Evolutionary conservation across 257 asterid species (phyloP).

Genomic region (Orobanche coerulescens): DNA sequence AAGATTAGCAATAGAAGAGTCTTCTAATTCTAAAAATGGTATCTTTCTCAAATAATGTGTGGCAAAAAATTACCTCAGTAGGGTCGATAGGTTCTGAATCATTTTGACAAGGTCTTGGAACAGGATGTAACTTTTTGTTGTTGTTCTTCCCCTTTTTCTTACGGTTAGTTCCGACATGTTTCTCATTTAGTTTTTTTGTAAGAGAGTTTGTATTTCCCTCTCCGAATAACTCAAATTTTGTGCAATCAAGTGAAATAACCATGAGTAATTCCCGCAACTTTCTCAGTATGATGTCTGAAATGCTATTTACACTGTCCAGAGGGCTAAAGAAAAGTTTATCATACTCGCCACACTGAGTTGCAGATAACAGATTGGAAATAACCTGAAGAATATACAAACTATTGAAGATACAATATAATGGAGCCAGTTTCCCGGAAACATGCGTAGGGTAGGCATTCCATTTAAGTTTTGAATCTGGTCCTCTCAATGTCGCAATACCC

Average conservation of each 20-base stretch:
- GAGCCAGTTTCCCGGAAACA: slow-evolving; percentile 31
- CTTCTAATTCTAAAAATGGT: slow-evolving; percentile 14
- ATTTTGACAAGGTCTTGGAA: slow-evolving; percentile 45
- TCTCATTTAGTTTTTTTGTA: slow-evolving; percentile 49
- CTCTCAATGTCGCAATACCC: slow-evolving; percentile 24
- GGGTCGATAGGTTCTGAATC: slow-evolving; percentile 31
- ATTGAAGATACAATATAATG: slow-evolving; percentile 37
- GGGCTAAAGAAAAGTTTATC: slow-evolving; percentile 69
- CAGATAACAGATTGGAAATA: slow-evolving; percentile 46
- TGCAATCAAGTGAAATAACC: slow-evolving; percentile 84
- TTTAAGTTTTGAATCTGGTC: slow-evolving; percentile 30
- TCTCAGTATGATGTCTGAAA: slow-evolving; percentile 64
- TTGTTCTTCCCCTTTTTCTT: slow-evolving; percentile 75
- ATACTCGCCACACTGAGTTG: slow-evolving; percentile 38
- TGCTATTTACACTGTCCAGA: slow-evolving; percentile 58
- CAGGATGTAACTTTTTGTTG: slow-evolving; percentile 51
- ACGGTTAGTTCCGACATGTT: slow-evolving; percentile 41
- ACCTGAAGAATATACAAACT: slow-evolving; percentile 71
- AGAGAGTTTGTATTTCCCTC: slow-evolving; percentile 44
- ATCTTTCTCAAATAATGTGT: slow-evolving; percentile 19
- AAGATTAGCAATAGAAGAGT: slow-evolving; percentile 18
- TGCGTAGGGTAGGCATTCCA: slow-evolving; percentile 25
- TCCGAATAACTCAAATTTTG: slow-evolving; percentile 78
- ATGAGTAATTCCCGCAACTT: slow-evolving; percentile 73
- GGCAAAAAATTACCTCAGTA: slow-evolving; percentile 43